Percentiles rank a stretch among this genome's conserved stretches.
phyloP scores from a whole-genome alignment of 257 asterid genomes.

The Galeopsis tetrahit region DNA sequence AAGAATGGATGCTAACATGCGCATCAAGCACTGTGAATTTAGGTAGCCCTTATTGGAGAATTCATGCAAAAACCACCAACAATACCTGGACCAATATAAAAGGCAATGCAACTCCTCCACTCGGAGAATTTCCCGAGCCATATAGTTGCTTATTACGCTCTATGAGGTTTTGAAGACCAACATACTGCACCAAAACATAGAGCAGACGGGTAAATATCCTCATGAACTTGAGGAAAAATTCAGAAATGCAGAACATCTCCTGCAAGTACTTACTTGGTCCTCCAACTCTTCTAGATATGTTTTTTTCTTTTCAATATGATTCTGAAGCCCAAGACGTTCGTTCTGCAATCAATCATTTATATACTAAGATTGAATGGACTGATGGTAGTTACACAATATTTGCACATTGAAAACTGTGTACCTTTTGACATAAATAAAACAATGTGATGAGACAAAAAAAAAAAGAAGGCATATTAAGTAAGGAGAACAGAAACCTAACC shows the following conservation, averaged over 20 bases:
- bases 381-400: slow-evolving; percentile 15
- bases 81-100: slow-evolving; percentile 95
- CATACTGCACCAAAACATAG: slow-evolving; percentile 51
- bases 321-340: slow-evolving; percentile 75
- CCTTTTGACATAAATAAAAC: slow-evolving; percentile 14
- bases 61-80: slow-evolving; percentile 26
- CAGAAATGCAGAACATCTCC: slow-evolving; percentile 29
- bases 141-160: slow-evolving; percentile 81
- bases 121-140: slow-evolving; percentile 89
- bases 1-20: background rate
- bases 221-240: slow-evolving; percentile 6
- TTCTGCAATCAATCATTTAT: slow-evolving; percentile 52
- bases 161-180: slow-evolving; percentile 85
- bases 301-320: slow-evolving; percentile 84
- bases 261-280: slow-evolving; percentile 68
- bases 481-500: slow-evolving; percentile 41
- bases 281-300: slow-evolving; percentile 92
- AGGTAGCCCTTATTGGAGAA: slow-evolving; percentile 10
- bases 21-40: slow-evolving; percentile 7
- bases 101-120: slow-evolving; percentile 97
- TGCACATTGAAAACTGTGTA: slow-evolving; percentile 19
- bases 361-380: slow-evolving; percentile 16
- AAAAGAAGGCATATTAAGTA: slow-evolving; percentile 10
- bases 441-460: background rate
- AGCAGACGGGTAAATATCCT: background rate